These are phyloP conservation scores for Chondrus crispus DNA, from an alignment of 23 red algal species.

Conservation along the genomic window DNA sequence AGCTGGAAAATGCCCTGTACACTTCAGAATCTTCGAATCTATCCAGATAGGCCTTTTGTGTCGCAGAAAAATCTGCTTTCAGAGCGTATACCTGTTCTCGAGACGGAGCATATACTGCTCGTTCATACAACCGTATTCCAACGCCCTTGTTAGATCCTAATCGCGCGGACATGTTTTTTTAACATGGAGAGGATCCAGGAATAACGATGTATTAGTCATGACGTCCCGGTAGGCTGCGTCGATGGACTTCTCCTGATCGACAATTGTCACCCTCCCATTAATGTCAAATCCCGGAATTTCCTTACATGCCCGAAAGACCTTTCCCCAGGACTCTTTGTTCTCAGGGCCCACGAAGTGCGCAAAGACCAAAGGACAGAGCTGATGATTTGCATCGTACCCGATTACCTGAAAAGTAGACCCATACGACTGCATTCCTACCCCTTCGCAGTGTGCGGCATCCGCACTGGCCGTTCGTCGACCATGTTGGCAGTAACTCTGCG, in stretches of 20 bases:
- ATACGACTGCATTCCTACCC: conserved; percentile 23
- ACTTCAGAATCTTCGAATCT: background rate
- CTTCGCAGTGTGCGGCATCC: conserved; percentile 34
- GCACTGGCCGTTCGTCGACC: background rate
- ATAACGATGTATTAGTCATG: background rate
- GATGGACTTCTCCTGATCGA: conserved; percentile 30
- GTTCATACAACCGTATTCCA: background rate
- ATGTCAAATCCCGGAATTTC: conserved; percentile 5
- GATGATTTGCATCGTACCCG: conserved; percentile 14
- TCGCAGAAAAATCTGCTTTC: too few species aligned
- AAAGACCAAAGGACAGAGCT: conserved; percentile 13
- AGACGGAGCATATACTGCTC: background rate
- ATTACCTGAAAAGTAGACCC: conserved; percentile 42
- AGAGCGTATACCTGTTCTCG: background rate
- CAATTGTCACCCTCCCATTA: background rate
- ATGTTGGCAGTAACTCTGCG: background rate
- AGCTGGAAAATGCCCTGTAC: background rate
- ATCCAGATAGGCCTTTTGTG: background rate
- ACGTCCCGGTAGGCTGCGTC: conserved; percentile 25
- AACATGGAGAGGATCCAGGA: conserved; percentile 38
- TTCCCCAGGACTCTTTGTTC: background rate
- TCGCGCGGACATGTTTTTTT: conserved; percentile 18
- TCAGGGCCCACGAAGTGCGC: conserved; percentile 26
- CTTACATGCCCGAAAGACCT: conserved; percentile 13
- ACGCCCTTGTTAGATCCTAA: background rate